Evolutionary conservation across 192 early-diverging fungal genomes (phyloP), one percentile per base, ranked within the genome.

Genomic region (Backusella westeae): DNA sequence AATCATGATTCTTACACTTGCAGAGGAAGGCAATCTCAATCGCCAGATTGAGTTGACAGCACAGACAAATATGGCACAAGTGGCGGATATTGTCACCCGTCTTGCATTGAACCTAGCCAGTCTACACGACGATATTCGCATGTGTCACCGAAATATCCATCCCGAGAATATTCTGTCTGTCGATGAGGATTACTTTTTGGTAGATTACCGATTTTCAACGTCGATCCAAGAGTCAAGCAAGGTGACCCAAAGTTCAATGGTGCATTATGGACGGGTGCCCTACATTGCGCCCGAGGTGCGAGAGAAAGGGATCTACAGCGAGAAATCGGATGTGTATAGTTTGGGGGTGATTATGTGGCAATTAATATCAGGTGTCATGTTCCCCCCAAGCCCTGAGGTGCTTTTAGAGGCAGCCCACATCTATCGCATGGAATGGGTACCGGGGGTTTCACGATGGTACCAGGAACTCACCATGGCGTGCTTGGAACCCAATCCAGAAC

Each of bases 71-170:
- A 5, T 80, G 35, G 63, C 52, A 19, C 29, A 38, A 17, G 69
- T 80, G 4, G 56, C 74, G 6, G 73, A 75, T 26, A 75, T 44
- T 5, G 74, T 80, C 19, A 80, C 73, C 34, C 73, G 78, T 8
- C 42, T 80, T n/a, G 78, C 78, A 8, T 63, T 80, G 26, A 74
- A 80, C 41, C 26, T 80, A 29, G 73, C 78, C n/a, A 80, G 78
- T 44, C 38, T 80, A 7, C 78, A 80, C 63, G 78, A 80, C 17
- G 78, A 80, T 5, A 80, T 80, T 36, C 38, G 69, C 6, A 80
- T 80, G 78, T 80, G 78, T 32, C 78, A 80, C 75, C 73, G 78
- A 17, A 80, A 80, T 38, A 75, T 80, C 42, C 78, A 80, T 32
- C 78, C 78, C 3, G 52, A 56, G 21, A 80, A 80, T 72, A 74